A percentile compares a stretch with the other conserved stretches of the same genome.
These are phyloP conservation scores for Ormosia semicastrata DNA, from an alignment of 306 rosid species.

Conservation along the genomic window DNA sequence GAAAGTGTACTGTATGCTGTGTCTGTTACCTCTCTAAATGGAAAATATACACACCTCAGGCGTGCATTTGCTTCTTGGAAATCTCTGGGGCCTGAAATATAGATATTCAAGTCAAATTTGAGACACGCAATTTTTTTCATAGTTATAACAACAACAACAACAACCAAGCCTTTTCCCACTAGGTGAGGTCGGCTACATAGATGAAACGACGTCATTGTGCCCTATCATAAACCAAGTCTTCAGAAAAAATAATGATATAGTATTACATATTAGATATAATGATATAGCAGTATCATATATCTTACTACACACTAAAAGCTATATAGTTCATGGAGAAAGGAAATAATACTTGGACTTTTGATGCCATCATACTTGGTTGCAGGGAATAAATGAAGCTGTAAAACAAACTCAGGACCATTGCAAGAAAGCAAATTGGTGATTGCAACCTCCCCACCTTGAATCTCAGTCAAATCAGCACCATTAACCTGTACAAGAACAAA, in stretches of 20 bases:
- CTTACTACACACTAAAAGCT: neutral
- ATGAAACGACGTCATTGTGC: too few species aligned
- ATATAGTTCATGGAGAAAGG: neutral
- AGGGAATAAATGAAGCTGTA: conserved; percentile 45
- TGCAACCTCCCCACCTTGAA: conserved; percentile 68
- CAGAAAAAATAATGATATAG: neutral
- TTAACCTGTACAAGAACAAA: conserved; percentile 48
- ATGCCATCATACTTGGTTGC: neutral
- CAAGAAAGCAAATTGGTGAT: conserved; percentile 61
- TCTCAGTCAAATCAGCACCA: conserved; percentile 49
- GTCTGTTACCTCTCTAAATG: conserved; percentile 44
- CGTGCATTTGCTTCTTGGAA: conserved; percentile 54
- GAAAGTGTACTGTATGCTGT: neutral
- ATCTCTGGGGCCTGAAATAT: conserved; percentile 42
- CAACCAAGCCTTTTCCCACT: too few species aligned
- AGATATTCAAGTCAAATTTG: conserved; percentile 10
- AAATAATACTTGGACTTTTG: conserved; percentile 23
- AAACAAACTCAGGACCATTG: conserved; percentile 64
- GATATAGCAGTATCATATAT: neutral
- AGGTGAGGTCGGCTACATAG: too few species aligned
- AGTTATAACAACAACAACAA: too few species aligned
- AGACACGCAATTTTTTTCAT: neutral
- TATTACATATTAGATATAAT: neutral
- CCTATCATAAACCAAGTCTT: too few species aligned
- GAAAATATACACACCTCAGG: conserved; percentile 57